phyloP scores from a whole-genome alignment of 164 flowering plant species.

The Malania oleifera region DNA sequence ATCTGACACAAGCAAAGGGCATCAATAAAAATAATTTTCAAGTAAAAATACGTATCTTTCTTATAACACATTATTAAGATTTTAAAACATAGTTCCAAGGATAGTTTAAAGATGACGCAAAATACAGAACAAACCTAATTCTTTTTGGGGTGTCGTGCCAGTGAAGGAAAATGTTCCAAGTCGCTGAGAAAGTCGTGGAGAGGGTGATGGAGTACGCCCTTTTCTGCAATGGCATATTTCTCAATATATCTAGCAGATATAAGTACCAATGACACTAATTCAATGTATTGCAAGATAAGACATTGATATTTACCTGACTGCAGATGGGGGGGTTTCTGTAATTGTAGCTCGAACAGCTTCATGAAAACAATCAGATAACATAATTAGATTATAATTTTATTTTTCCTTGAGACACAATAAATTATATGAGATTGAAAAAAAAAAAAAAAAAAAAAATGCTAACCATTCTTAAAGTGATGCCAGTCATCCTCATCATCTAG shows the following conservation, averaged over 20 bases:
- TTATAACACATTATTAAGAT: background rate
- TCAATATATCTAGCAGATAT: conserved; percentile 14
- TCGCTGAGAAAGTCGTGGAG: conserved; percentile 35
- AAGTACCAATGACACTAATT: background rate
- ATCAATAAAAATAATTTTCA: background rate
- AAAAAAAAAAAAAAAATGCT: background rate
- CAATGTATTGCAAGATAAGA: background rate
- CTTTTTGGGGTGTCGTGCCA: conserved; percentile 35
- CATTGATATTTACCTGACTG: conserved; percentile 17
- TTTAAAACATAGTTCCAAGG: background rate
- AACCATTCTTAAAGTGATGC: conserved; percentile 59
- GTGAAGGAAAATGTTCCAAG: conserved; percentile 50
- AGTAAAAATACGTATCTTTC: too few relatives aligned
- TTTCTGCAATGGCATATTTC: conserved; percentile 31
- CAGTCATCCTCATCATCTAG: conserved; percentile 62
- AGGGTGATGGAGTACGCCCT: conserved; percentile 58
- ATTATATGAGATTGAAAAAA: background rate
- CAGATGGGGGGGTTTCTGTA: conserved; percentile 43
- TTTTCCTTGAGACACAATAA: background rate
- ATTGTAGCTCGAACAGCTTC: conserved; percentile 62
- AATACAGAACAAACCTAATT: conserved; percentile 29
- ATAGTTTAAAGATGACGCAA: background rate
- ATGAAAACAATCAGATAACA: background rate
- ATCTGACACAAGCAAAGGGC: conserved; percentile 28
- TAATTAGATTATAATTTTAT: background rate